Evolutionary conservation across 176 grass and related monocot genomes (phyloP), one percentile per base, ranked within the genome.

Genomic region (Carex scoparia): DNA sequence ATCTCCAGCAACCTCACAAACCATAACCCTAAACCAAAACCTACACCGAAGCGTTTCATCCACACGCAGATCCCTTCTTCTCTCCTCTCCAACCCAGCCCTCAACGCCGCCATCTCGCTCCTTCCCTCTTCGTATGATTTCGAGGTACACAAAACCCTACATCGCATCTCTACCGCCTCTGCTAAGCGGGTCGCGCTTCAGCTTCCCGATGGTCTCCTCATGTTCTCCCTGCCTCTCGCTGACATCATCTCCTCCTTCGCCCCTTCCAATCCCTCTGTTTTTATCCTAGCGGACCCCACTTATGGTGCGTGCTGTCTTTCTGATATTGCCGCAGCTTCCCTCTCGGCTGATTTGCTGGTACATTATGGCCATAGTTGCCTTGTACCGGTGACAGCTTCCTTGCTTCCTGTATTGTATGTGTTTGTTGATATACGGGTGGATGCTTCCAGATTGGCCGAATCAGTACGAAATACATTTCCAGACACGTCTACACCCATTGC

Each of bases 291-390:
- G 11, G 93, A 98, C 76, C 89, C 95, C 83, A 98, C 95, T 87
- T 98, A 95, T 65, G 91, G 93, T 1, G 93, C 95, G 7, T 98
- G 95, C 80, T 98, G 95, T 87, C 86, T 98, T 65, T 91, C 85
- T 37, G 93, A 95, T 48, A 86, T 65, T 58, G 80, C 88, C 6
- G 87, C 93, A 14, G 86, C 76, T 76, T 93, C 96, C 4, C 96
- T 98, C 69, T 80, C 85, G 11, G 91, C 89, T 30, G 90, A 98
- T 87, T 54, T 95, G 53, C 93, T 98, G 65, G 84, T 95, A 76
- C 96, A 98, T 87, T 98, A 98, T 80, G 93, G 93, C 31, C 96
- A 98, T 87, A 93, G 91, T 86, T 98, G 96, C 85, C 96, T 95
- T 80, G 89, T 98, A 73, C 95, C 95, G 46, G 91, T 98, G 38